Evolutionary conservation across 2,329 filamentous ascomycete genomes (phyloP).

Genomic region (Pestalotiopsis sp.): DNA sequence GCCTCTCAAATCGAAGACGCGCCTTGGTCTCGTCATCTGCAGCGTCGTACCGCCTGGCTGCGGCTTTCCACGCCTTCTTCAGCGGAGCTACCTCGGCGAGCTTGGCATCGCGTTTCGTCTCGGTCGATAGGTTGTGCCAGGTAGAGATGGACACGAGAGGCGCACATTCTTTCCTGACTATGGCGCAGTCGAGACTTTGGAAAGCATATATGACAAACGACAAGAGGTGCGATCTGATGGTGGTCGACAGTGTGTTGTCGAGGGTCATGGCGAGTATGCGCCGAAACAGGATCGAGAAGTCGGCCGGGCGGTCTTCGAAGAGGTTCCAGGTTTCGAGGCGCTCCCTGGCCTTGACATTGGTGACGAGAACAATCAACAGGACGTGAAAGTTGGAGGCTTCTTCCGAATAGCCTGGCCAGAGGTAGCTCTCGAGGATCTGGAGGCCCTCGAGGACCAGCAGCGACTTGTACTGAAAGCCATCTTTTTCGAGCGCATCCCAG

Average conservation of each 20-base stretch:
- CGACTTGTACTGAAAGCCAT: constrained; percentile 76
- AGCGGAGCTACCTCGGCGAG: constrained; percentile 75
- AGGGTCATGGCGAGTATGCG: constrained; percentile 86
- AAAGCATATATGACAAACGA: constrained; percentile 90
- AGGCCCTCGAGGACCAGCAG: constrained; percentile 86
- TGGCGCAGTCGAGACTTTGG: constrained; percentile 85
- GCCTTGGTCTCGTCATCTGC: constrained; percentile 81
- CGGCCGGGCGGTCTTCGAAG: constrained; percentile 75
- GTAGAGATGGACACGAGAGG: constrained; percentile 92
- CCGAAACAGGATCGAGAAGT: constrained; percentile 88
- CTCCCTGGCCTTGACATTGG: constrained; percentile 87
- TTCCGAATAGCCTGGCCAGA: constrained; percentile 92
- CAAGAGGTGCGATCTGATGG: constrained; percentile 80
- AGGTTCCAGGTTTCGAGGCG: constrained; percentile 84
- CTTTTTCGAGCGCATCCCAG: constrained; percentile 85
- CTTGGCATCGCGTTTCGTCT: constrained; percentile 71
- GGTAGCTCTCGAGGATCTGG: constrained; percentile 85
- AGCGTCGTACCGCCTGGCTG: constrained; percentile 83
- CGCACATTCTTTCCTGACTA: constrained; percentile 95
- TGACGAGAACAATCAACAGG: constrained; percentile 80
- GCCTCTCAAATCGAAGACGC: constrained; percentile 84
- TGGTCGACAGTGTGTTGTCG: constrained; percentile 66
- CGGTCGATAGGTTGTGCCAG: constrained; percentile 90
- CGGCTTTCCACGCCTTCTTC: constrained; percentile 88
- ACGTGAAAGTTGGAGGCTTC: constrained; percentile 92